Evolutionary conservation across 352 stramenopile genomes (phyloP).

Genomic region (Phytophthora colocasiae): DNA sequence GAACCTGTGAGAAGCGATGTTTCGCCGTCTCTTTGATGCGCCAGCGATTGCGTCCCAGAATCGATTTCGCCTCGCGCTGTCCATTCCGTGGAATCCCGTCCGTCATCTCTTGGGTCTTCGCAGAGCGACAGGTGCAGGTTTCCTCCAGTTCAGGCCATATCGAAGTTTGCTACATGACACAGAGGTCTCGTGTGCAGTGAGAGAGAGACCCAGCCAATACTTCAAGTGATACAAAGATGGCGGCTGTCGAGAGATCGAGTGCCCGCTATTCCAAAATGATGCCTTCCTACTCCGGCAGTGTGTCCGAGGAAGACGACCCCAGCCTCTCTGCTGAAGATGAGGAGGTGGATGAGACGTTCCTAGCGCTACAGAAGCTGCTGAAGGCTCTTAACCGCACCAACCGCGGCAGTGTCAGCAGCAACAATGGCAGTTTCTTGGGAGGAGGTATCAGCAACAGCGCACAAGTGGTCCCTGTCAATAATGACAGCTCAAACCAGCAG

Average conservation of each 20-base stretch:
- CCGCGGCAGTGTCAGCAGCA: constrained; percentile 28
- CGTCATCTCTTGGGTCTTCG: too few relatives aligned
- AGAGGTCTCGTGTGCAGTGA: constrained; percentile 1
- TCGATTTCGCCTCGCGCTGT: constrained; percentile 27
- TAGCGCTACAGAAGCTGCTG: constrained; percentile 79
- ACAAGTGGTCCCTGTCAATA: constrained; percentile 9
- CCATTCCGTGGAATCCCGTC: background rate
- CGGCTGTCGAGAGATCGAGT: constrained; percentile 24
- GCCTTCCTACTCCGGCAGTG: constrained; percentile 45
- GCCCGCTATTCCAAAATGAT: constrained; percentile 57
- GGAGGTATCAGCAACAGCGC: constrained; percentile 10
- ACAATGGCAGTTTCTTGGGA: constrained; percentile 20
- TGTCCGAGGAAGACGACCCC: constrained; percentile 51
- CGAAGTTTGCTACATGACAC: constrained; percentile 26
- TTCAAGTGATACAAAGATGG: constrained; percentile 16
- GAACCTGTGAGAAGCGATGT: constrained; percentile 20
- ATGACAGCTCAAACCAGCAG: constrained; percentile 28
- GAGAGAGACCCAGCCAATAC: background rate
- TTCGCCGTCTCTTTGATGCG: constrained; percentile 18
- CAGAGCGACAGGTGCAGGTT: background rate
- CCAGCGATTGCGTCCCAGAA: constrained; percentile 24
- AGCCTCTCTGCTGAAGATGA: constrained; percentile 67
- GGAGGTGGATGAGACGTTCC: constrained; percentile 82
- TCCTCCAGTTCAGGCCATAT: constrained; percentile 1
- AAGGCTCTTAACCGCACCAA: constrained; percentile 64